Percentiles rank a stretch among this genome's conserved stretches.
These are phyloP conservation scores for Mortierella sp. DNA, from an alignment of 371 early-diverging fungal genomes.

Conservation along the genomic window DNA sequence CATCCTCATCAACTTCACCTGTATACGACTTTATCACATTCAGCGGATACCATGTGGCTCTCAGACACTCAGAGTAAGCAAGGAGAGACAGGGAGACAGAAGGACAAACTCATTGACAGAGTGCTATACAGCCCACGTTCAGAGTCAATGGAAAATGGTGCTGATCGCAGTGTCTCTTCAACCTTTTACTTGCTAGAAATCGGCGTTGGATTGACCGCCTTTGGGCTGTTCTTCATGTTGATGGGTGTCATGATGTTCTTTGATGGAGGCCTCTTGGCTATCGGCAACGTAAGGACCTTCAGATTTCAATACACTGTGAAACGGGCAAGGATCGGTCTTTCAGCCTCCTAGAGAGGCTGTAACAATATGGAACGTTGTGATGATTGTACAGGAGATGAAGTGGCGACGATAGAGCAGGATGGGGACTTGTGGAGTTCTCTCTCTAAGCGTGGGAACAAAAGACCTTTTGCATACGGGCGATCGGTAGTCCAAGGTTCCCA, in stretches of 20 bases:
- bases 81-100: constrained; percentile 1
- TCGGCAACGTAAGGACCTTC: constrained; percentile 86
- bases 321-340: constrained; percentile 86
- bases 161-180: not conserved
- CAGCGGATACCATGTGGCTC: constrained; percentile 72
- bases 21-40: not conserved
- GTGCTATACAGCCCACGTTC: no score
- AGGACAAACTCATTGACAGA: not conserved
- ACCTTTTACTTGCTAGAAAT: constrained; percentile 73
- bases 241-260: constrained; percentile 93
- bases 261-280: constrained; percentile 94
- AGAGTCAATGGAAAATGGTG: not conserved
- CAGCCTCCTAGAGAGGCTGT: not conserved
- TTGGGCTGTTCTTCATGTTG: constrained; percentile 93
- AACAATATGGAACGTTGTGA: no score
- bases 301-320: not conserved
- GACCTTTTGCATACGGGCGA: no score
- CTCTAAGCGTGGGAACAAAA: not conserved
- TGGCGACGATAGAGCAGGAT: no score
- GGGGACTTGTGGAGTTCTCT: not conserved
- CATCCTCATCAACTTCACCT: not conserved
- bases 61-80: constrained; percentile 83
- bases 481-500: no score
- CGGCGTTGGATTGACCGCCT: constrained; percentile 96
- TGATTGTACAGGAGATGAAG: no score